Percentiles rank a stretch among this genome's conserved stretches.
These are phyloP conservation scores for Ilyonectria mors-panacis DNA, from an alignment of 2,329 filamentous ascomycete genomes.

Conservation along the genomic window DNA sequence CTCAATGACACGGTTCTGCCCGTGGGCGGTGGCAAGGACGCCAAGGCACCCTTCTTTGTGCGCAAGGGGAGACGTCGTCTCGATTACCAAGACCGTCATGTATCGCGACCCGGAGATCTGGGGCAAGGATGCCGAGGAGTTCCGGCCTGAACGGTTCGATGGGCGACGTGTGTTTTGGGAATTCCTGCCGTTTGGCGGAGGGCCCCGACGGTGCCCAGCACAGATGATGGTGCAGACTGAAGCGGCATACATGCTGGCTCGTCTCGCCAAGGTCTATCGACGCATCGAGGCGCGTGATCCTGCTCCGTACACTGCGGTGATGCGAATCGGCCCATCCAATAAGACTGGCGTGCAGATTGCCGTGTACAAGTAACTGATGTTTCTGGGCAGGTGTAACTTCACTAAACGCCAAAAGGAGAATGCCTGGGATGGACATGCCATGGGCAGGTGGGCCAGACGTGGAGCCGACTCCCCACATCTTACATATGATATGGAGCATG, in stretches of 20 bases:
- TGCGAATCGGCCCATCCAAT: constrained; percentile 28
- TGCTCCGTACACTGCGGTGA: constrained; percentile 27
- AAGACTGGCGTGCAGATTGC: constrained; percentile 32
- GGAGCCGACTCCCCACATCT: not conserved
- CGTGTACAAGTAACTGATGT: constrained; percentile 15
- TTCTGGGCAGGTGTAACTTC: not conserved
- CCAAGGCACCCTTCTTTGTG: constrained; percentile 63
- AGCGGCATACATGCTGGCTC: constrained; percentile 36
- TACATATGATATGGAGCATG: not conserved
- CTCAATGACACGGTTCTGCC: constrained; percentile 63
- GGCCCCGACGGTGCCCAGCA: constrained; percentile 40
- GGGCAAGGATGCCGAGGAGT: constrained; percentile 56
- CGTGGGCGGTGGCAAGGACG: constrained; percentile 64
- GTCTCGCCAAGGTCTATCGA: constrained; percentile 18
- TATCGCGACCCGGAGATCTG: constrained; percentile 55
- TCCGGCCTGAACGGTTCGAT: constrained; percentile 56
- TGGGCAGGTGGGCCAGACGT: not conserved
- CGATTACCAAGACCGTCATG: constrained; percentile 59
- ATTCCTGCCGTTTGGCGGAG: constrained; percentile 41
- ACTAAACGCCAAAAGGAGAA: too few relatives aligned
- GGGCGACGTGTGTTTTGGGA: constrained; percentile 39
- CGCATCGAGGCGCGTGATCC: constrained; percentile 30
- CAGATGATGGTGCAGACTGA: constrained; percentile 43
- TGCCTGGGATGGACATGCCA: not conserved
- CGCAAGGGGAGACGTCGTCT: constrained; percentile 62